Evolutionary conservation across 225 moss, liverwort and hornwort genomes (phyloP), one percentile per base, ranked within the genome.

Genomic region (Climacium dendroides): DNA sequence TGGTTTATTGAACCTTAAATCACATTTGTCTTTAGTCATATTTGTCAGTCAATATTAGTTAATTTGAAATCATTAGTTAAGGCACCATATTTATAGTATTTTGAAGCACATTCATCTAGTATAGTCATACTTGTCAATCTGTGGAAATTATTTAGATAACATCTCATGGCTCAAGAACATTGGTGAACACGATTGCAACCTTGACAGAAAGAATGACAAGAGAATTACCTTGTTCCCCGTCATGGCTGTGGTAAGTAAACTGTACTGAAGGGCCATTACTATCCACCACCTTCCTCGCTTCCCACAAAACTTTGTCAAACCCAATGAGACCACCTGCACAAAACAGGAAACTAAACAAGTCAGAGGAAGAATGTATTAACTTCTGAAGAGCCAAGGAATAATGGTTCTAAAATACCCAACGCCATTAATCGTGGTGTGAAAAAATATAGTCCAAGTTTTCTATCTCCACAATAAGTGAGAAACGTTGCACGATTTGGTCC

Each of bases 301-400:
- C 83, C 99, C 99, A 99, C 73, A 90, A 80, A 82, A 99, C 97
- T 89, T 99, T 99, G 88, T 99, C 97, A 72, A 96, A 99, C 19
- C 98, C 98, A n/a, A 90, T 25, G 53, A 69, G 65, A 81, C 98
- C 98, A 67, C 97, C 96, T 96, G 91, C 85, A 81, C 60, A 87
- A 71, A 29, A 54, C 62, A 87, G 24, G 19, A 39, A 53, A 66
- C 66, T 53, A 65, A 37, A 53, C 5, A 28, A 67, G 66, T 28
- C 9, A 53, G 66, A 65, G 28, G 30, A 70, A 74, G 11, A 13
- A 65, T 26, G 45, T 34, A 58, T 32, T 22, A 19, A 15, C 9
- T 37, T n/a, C 19, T 37, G 4, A 69, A 37, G 15, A 50, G 29
- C 22, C 30, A 15, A 54, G 32, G 57, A 57, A 69, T 53, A 53